Evolutionary conservation across 2,329 filamentous ascomycete genomes (phyloP), one percentile per base, ranked within the genome.

Genomic region (Beauveria sp.): DNA sequence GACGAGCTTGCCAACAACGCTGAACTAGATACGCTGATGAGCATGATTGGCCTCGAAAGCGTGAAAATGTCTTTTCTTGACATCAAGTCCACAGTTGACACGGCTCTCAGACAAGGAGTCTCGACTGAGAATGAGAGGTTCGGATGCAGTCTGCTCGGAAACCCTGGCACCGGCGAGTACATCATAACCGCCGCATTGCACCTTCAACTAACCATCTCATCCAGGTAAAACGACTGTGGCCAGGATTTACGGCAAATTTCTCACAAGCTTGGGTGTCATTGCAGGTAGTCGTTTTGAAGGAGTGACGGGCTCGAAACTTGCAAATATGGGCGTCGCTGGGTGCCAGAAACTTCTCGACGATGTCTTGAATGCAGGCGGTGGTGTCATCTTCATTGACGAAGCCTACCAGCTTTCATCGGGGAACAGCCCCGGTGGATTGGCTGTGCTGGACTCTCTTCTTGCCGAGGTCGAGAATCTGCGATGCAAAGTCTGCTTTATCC

Each of bases 331-430:
- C 0, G 81, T 90, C 0, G 60, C 74, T 0, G 83, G 79, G 0
- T 84, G 80, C 64, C 79, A 88, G 67, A 78, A 79, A 14, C 71
- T 86, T 0, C 22, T 77, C 0, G 70, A 76, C 0, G 54, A 67
- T 0, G 77, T 93, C 43, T 68, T 84, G 4, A 76, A 85, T 30
- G 65, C 72, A 0, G 85, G 83, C 0, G 89, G 89, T 0, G 90
- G 90, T 0, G 86, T 86, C 0, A 67, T 91, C 1, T 93, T 93
- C 68, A 87, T 93, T 24, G 90, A 93, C 63, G 89, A 93, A 70
- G 88, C 89, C 0, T 92, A 93, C 67, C 89, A 93, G 65, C 76
- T 93, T 0, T 79, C 84, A 0, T 83, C 82, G 1, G 81, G 81
- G 0, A 82, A 83, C 60, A 87, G 75, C 24, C 67, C 70, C 2